Conservation (phyloP, 305 asterid species). For the Fraxinus xanthoxyloides region DNA sequence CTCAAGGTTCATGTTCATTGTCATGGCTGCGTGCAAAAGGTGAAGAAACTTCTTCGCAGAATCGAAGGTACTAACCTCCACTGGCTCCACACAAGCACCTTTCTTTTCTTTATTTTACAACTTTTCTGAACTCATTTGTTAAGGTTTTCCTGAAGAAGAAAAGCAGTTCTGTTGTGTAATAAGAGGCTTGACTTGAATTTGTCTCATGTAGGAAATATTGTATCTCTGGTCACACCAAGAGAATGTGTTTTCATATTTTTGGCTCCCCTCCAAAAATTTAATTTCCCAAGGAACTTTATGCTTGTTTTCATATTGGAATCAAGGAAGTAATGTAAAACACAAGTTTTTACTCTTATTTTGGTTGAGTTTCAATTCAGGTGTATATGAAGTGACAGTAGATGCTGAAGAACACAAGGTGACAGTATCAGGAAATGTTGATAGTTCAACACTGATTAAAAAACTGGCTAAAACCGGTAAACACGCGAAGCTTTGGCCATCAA, state of each 20-base stretch:
- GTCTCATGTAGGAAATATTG: neutral
- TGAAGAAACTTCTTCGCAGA: constrained; percentile 60
- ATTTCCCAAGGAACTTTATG: neutral
- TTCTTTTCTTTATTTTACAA: neutral
- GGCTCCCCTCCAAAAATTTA: neutral
- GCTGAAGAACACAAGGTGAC: constrained; percentile 53
- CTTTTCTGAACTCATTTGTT: neutral
- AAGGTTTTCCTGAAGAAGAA: neutral
- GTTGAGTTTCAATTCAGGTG: constrained; percentile 45
- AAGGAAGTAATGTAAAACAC: neutral
- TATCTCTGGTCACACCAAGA: neutral
- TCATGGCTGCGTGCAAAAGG: constrained; percentile 64
- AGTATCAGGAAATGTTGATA: constrained; percentile 63
- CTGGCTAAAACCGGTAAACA: constrained; percentile 67
- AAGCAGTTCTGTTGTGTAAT: neutral
- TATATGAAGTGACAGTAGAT: constrained; percentile 58
- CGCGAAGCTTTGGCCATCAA: constrained; percentile 53
- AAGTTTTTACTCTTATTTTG: neutral
- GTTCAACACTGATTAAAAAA: constrained; percentile 48
- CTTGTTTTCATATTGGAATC: neutral
- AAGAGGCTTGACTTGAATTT: neutral
- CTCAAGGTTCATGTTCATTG: constrained; percentile 80
- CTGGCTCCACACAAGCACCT: neutral
- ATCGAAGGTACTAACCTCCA: constrained; percentile 42
- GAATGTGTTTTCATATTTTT: neutral